Evolutionary conservation across 2,329 filamentous ascomycete genomes (phyloP).

Genomic region (Penicillium sp.): DNA sequence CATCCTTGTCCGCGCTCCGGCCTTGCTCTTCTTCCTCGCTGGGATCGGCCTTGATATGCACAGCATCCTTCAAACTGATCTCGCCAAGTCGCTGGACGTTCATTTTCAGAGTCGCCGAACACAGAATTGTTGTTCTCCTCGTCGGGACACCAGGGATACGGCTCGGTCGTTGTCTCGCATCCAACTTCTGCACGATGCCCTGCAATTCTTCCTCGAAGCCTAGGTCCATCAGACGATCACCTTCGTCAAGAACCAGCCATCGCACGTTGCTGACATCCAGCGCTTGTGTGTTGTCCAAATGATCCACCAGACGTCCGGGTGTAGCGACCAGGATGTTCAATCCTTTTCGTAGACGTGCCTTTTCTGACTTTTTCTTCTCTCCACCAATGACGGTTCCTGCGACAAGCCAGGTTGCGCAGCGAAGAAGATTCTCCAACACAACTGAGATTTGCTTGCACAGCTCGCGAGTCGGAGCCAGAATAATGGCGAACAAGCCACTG

Average conservation of each 20-base stretch:
- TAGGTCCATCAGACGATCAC: constrained; percentile 96
- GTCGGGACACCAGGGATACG: constrained; percentile 63
- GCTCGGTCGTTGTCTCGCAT: constrained; percentile 57
- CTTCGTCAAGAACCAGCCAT: constrained; percentile 93
- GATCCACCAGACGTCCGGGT: constrained; percentile 83
- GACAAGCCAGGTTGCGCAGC: constrained; percentile 91
- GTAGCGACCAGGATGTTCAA: constrained; percentile 95
- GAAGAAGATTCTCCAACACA: constrained; percentile 76
- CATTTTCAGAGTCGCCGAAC: constrained; percentile 97
- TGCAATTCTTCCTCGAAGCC: constrained; percentile 93
- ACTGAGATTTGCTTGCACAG: constrained; percentile 87
- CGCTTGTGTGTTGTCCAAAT: constrained; percentile 85
- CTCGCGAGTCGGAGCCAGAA: constrained; percentile 91
- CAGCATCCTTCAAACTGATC: constrained; percentile 88
- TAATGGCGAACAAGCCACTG: constrained; percentile 85
- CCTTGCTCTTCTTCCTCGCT: constrained; percentile 50
- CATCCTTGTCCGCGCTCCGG: constrained; percentile 42
- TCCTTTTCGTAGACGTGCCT: constrained; percentile 86
- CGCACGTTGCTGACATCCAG: constrained; percentile 82
- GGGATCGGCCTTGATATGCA: constrained; percentile 70
- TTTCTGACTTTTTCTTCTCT: constrained; percentile 74
- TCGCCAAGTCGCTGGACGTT: constrained; percentile 90
- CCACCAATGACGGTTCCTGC: constrained; percentile 75
- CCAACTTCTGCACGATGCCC: constrained; percentile 74
- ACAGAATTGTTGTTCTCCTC: constrained; percentile 76